These are phyloP conservation scores for Syzygium syzygioides DNA, from an alignment of 441 rosid species.

Conservation along the genomic window DNA sequence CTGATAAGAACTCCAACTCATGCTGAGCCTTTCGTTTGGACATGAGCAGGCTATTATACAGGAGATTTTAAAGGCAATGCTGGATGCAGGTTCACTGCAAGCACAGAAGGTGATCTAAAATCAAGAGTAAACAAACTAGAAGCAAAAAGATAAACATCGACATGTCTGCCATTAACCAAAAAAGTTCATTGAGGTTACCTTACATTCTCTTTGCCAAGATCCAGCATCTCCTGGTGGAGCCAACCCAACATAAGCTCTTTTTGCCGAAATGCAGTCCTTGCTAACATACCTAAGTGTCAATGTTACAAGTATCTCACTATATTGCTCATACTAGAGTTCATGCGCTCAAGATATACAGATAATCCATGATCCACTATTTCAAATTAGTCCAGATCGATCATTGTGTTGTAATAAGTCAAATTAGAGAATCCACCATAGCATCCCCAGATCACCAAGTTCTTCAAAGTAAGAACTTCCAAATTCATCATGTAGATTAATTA, in stretches of 20 bases:
- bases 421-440: background rate
- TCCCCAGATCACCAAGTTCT: background rate
- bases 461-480: background rate
- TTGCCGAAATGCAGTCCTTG: conserved; percentile 30
- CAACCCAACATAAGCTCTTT: conserved; percentile 65
- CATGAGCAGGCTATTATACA: background rate
- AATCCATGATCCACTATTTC: background rate
- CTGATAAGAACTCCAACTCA: background rate
- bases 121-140: background rate
- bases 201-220: conserved; percentile 78
- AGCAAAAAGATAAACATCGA: background rate
- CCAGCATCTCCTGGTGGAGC: conserved; percentile 62
- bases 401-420: background rate
- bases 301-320: background rate
- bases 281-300: conserved; percentile 35
- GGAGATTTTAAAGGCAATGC: background rate
- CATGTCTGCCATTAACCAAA: background rate
- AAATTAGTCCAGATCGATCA: background rate
- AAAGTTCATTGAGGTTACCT: conserved; percentile 26
- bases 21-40: background rate
- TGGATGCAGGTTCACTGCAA: background rate
- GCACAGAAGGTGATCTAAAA: background rate
- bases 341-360: background rate
- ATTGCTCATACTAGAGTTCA: background rate
- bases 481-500: background rate